Conservation (phyloP, 2,329 filamentous ascomycete species). For the Aspergillus latus region DNA sequence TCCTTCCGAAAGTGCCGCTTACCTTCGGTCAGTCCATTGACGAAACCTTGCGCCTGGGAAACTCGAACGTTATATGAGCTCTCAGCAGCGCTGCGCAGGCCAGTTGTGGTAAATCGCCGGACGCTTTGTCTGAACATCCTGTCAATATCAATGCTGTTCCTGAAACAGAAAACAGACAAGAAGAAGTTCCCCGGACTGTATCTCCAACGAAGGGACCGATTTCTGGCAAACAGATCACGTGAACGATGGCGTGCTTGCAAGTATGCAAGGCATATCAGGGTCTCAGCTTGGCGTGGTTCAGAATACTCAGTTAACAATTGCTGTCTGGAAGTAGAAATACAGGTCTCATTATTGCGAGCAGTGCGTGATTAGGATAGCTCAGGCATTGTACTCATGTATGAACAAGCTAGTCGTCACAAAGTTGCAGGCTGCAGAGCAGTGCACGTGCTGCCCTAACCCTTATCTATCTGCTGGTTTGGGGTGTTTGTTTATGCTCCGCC, state of each 20-base stretch:
- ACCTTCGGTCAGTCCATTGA: slow-evolving; percentile 80
- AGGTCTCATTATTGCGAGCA: too few species aligned
- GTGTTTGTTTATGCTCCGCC: slow-evolving; percentile 40
- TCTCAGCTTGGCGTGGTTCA: too few species aligned
- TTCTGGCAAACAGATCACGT: slow-evolving; percentile 21
- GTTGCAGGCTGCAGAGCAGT: too few species aligned
- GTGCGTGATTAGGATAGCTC: too few species aligned
- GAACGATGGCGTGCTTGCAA: neutral
- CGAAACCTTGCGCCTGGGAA: slow-evolving; percentile 75
- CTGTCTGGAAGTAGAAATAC: too few species aligned
- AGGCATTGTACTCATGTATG: too few species aligned
- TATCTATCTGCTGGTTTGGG: slow-evolving; percentile 41
- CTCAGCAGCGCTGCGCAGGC: slow-evolving; percentile 48
- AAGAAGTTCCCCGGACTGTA: neutral
- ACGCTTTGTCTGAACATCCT: slow-evolving; percentile 69
- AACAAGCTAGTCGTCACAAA: too few species aligned
- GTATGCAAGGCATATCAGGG: too few species aligned
- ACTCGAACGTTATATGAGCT: slow-evolving; percentile 66
- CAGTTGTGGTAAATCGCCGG: slow-evolving; percentile 66
- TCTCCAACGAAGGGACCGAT: slow-evolving; percentile 19
- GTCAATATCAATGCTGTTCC: slow-evolving; percentile 14
- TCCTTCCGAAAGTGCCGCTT: slow-evolving; percentile 21
- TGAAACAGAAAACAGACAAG: slow-evolving; percentile 6
- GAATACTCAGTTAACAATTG: too few species aligned
- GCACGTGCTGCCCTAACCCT: slow-evolving; percentile 33